Evolutionary conservation across 2,329 filamentous ascomycete species (phyloP).

Genomic region (Camillea tinctor): DNA sequence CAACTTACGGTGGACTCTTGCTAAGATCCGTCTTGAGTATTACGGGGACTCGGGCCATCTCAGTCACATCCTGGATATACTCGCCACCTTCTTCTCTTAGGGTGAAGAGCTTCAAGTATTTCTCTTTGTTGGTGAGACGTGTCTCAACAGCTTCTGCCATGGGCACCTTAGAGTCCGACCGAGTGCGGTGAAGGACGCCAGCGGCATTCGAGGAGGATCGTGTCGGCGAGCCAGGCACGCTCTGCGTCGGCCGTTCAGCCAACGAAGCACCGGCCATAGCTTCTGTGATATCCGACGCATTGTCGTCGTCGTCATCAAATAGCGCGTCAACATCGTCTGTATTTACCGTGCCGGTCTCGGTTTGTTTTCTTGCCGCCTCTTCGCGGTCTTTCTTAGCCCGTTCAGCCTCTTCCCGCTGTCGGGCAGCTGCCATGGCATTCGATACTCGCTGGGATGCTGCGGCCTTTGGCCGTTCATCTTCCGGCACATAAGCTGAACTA

Average conservation of each 20-base stretch:
- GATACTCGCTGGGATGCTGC: conserved; percentile 70
- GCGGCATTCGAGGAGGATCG: conserved; percentile 67
- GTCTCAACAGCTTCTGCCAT: conserved; percentile 72
- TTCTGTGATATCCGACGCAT: conserved; percentile 84
- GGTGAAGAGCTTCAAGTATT: conserved; percentile 87
- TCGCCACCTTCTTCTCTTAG: conserved; percentile 90
- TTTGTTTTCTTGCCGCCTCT: conserved; percentile 88
- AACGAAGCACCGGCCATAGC: conserved; percentile 89
- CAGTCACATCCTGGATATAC: conserved; percentile 96
- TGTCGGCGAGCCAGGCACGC: conserved; percentile 87
- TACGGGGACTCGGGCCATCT: conserved; percentile 97
- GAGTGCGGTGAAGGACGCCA: conserved; percentile 77
- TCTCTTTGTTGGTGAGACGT: conserved; percentile 89
- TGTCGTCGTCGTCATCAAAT: conserved; percentile 90
- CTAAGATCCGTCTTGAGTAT: conserved; percentile 96
- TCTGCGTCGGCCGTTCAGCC: conserved; percentile 86
- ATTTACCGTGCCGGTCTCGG: conserved; percentile 90
- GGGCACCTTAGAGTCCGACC: conserved; percentile 90
- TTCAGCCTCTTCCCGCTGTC: conserved; percentile 79
- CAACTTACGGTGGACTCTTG: conserved; percentile 98
- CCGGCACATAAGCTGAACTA: conserved; percentile 91
- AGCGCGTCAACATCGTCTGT: conserved; percentile 92
- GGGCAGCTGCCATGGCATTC: conserved; percentile 72
- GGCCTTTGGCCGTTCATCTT: conserved; percentile 92
- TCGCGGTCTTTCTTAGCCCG: conserved; percentile 82